Base-by-base conservation (phyloP, 2,329 filamentous ascomycete species). In the Elsinoe ampelina region DNA sequence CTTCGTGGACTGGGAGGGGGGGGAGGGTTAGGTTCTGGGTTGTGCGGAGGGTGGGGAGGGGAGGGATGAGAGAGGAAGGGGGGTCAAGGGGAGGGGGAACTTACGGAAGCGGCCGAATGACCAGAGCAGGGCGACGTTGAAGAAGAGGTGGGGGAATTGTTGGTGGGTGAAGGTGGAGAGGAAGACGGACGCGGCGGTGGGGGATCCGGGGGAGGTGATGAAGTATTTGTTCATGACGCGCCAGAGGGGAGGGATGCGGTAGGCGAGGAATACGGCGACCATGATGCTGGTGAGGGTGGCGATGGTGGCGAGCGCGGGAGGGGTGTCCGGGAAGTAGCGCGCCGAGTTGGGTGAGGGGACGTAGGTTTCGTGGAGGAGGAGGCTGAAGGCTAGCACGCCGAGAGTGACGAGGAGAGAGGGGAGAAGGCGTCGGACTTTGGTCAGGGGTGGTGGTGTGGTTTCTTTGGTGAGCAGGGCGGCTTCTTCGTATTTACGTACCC, bases 151-250 rank as follows among this genome's bases (percentile, higher is more conserved):
- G 47, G 69, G 64, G 15, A 83, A 61, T 2, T 70, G 72, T 55
- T 86, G 80, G 72, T 93, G 88, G 17, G 83, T 86, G 72, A 90
- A 87, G 51, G 81, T 73, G 62, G 81, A 81, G 34, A 81, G 80
- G 26, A 92, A 64, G 60, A 87, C 69, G 60, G 80, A 78, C 17
- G 81, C 58, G 3, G 85, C 78, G 60, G 78, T 78, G 7, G 87
- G 85, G 54, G 82, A 82, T 5, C 81, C 85, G 5, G 85, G 77
- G 7, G 83, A 73, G 35, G 84, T 68, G 39, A 86, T 73, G 71
- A 88, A 83, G 72, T 85, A 85, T 60, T 76, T 80, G 71, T 89
- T 91, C 62, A 89, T 71, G 13, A 82, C 54, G 11, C 72, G 70
- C 84, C 85, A 92, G 30, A 83, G 63, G 1, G 81, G 80, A 47